Base-by-base conservation (phyloP, 1,284 basidiomycete species). In the Fomitiporia mediterranea region DNA sequence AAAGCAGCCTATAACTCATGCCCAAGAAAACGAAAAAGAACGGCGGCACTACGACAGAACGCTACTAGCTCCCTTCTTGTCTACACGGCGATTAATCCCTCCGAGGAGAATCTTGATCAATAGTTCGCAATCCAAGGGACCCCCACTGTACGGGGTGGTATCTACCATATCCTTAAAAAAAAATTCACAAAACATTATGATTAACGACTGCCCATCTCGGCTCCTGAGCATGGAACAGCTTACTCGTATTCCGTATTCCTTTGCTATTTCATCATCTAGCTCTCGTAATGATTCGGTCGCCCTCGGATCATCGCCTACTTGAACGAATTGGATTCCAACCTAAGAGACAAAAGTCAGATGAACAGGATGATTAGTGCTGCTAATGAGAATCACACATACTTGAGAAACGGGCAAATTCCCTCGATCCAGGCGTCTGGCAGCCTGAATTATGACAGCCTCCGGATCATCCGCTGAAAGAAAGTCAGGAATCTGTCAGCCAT, bases 161-260 rank as follows among this genome's bases (percentile, higher is more conserved):
- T 86, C 83, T 2, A 85, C 81, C 4, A 85, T 85, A 59, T 82
- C 80, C 73, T 80, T n/a, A n/a, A n/a, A n/a, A n/a, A 56, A n/a
- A 52, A n/a, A 37, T 40, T 25, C 27, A 44, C 28, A n/a, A 37
- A 17, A 27, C 15, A 37, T 9, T 28, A 7, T 17, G 13, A 23
- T 17, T 53, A 34, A 27, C 32, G 23, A 35, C 7, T n/a, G n/a
- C n/a, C n/a, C n/a, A n/a, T n/a, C n/a, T n/a, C n/a, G n/a, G n/a
- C n/a, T n/a, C n/a, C n/a, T n/a, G 28, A 19, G 34, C 51, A 30
- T n/a, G 21, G 30, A 30, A 23, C 4, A 50, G 21, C 56, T 19
- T 46, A 62, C 63, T 53, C 64, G 56, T 15, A 62, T 62, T 28
- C 62, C 60, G 40, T 67, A 62, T 32, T 51, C 59, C 42, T 50